Base-by-base conservation (phyloP, 768 basidiomycete species). In the Podaxis sp. region DNA sequence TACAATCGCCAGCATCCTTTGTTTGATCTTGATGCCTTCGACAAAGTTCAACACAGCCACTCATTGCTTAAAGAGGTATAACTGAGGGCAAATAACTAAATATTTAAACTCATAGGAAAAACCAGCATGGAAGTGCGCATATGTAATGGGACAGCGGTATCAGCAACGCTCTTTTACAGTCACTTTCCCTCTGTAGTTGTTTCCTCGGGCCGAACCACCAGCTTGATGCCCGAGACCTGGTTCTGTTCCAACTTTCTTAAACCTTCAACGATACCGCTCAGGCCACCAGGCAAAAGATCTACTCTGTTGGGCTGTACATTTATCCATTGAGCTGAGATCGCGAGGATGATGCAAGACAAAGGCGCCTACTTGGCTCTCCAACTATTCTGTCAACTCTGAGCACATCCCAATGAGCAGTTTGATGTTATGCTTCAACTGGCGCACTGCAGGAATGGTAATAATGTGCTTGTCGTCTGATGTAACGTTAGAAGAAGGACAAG, bases 221-320 rank as follows among this genome's bases (percentile, higher is more conserved):
- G 66, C 69, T 83, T 83, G 38, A 74, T 68, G 1, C 76, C 80
- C 57, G 79, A 79, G 36, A 81, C 75, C 66, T 73, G 68, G 26
- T 76, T 73, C 3, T 73, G 68, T 62, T 76, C 72, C 64, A 84
- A 66, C 55, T 76, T 72, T 70, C 74, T 73, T 52, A 85, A 68
- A 26, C 78, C 84, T 20, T 74, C 70, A 37, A 69, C 68, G 65
- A 84, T 76, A 4, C 77, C 83, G 13, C 66, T 72, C 20, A 84
- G 70, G 15, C 83, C 83, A 15, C 74, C 73, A 2, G 76, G 71
- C 17, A 84, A 48, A 17, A 77, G 65, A 56, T 82, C 80, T 2
- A 81, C 71, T 26, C 67, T 68, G 70, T 80, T 82, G 2, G 82
- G 80, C 82, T 83, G 51, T 2, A 62, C 30, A 30, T 24, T 55